Percentiles rank a stretch among this genome's conserved stretches.
These are phyloP conservation scores for Poteriospumella lacustris DNA, from an alignment of 108 stramenopile genomes.

Conservation along the genomic window DNA sequence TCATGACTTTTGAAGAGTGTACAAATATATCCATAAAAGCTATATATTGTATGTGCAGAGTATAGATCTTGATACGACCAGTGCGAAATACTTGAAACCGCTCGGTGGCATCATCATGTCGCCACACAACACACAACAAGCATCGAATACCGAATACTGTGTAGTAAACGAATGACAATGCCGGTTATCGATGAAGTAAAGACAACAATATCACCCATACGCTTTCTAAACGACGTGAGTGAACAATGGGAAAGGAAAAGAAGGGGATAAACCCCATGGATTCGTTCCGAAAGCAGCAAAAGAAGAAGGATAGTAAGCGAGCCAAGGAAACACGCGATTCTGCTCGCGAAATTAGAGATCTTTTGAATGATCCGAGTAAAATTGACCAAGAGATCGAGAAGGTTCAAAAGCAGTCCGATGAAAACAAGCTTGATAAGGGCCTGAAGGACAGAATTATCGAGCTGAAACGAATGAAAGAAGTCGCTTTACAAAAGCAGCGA, in stretches of 20 bases:
- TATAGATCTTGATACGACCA: too few relatives aligned
- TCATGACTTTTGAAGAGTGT: too few relatives aligned
- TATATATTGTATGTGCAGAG: too few relatives aligned
- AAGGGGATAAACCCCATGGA: constrained; percentile 16
- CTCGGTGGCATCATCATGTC: too few relatives aligned
- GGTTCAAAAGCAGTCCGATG: constrained; percentile 17
- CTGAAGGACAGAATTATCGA: constrained; percentile 16
- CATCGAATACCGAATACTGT: too few relatives aligned
- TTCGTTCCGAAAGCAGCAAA: not conserved
- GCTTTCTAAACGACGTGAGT: too few relatives aligned
- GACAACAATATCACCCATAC: too few relatives aligned
- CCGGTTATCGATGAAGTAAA: too few relatives aligned
- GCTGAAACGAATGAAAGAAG: constrained; percentile 24
- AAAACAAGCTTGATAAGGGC: constrained; percentile 7
- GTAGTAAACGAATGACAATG: too few relatives aligned
- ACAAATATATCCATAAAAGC: too few relatives aligned
- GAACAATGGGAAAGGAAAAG: constrained; percentile 16
- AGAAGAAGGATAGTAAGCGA: constrained; percentile 14
- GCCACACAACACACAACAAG: too few relatives aligned
- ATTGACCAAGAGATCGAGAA: constrained; percentile 14
- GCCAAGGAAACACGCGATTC: not conserved
- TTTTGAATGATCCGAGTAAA: not conserved
- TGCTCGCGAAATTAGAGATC: not conserved
- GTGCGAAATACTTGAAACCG: too few relatives aligned
- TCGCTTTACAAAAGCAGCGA: not conserved